Base-by-base conservation (phyloP, 2,329 filamentous ascomycete genomes). In the Hypoxylon sp. region DNA sequence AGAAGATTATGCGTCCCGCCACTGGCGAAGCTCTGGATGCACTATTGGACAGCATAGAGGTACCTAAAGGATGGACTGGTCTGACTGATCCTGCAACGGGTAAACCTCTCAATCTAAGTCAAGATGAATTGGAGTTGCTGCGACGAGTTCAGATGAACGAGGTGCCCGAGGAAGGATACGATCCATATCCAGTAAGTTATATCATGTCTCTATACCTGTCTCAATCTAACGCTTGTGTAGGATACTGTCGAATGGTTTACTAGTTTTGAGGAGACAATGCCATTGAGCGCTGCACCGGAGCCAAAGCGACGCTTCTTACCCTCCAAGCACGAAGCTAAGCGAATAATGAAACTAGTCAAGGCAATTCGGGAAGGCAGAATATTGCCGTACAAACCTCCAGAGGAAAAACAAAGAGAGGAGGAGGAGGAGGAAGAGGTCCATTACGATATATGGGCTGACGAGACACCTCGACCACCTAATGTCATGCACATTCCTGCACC, bases 51-150 rank as follows among this genome's bases (percentile, higher is more conserved):
- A 98, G 93, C 81, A 99, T 99, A 75, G 96, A 99, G 77, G 86
- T 99, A 37, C 96, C 96, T 13, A 94, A 97, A 85, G 96, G 95
- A 71, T 99, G 94, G 94, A 99, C 96, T 59, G 96, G 95, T 63
- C 84, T 98, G 71, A 98, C 94, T 8, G 96, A 99, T 80, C 94
- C 95, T 4, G 88, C 93, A 51, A 99, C 97, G 4, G 97, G 96
- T 72, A 97, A 97, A 80, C 94, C 95, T 22, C 82, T 99, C 73
- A 91, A 97, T 76, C 85, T 99, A 54, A 97, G 88, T 76, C 89
- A 91, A 67, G 92, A 98, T 72, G 94, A 99, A 81, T 81, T 99
- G 72, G 92, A 98, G 77, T 88, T 98, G 66, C 84, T 99, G 71
- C 92, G 91, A 76, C 92, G 93, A 76, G 88, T 99, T 55, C 95